These are phyloP conservation scores for Plantago major DNA, from an alignment of 257 asterid species.

Conservation along the genomic window DNA sequence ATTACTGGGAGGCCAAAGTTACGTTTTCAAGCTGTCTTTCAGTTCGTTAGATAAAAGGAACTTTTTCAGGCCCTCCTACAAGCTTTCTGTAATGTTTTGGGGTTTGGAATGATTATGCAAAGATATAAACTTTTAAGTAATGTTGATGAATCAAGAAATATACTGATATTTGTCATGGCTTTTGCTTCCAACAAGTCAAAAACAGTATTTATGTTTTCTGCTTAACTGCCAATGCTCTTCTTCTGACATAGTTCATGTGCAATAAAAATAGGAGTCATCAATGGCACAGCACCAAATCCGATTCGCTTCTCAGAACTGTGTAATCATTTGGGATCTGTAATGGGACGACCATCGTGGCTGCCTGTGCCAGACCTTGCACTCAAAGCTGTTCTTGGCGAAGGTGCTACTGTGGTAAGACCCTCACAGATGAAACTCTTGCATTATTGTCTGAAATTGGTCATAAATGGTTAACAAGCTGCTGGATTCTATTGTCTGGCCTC, in stretches of 20 bases:
- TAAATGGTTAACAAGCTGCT: neutral
- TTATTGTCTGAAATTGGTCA: neutral
- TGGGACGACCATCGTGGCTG: constrained; percentile 96
- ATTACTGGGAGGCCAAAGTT: no score
- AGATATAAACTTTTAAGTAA: no score
- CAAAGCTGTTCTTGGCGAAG: constrained; percentile 89
- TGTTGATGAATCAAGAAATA: no score
- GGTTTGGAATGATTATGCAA: no score
- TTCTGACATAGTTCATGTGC: neutral
- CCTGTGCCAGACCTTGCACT: constrained; percentile 92
- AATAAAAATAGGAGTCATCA: constrained; percentile 61
- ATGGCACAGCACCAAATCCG: constrained; percentile 91
- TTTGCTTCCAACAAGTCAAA: no score
- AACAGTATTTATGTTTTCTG: no score
- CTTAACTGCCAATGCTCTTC: neutral
- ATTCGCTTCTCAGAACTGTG: constrained; percentile 82
- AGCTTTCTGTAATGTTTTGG: no score
- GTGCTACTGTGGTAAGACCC: constrained; percentile 75
- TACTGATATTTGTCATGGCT: no score
- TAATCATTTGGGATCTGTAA: constrained; percentile 60
- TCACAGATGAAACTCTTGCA: neutral
- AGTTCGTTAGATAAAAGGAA: no score
- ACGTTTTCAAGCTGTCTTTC: no score
- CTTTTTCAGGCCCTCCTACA: no score
- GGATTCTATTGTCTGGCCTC: no score